Base-by-base conservation (phyloP, 805 yeast genomes). In the Kockiozyma suomiensis region DNA sequence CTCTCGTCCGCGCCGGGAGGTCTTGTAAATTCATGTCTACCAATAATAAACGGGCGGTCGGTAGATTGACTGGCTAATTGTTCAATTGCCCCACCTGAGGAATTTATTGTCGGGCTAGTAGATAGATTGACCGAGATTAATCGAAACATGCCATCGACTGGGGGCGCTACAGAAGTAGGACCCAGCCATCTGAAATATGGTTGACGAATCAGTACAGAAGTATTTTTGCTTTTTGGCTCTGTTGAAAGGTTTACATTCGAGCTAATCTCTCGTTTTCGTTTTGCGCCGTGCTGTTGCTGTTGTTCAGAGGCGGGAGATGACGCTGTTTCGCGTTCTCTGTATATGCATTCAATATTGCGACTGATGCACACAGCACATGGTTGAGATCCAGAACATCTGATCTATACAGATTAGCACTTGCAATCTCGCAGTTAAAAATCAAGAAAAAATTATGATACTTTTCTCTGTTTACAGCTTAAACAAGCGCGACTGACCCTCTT, bases 111-210 rank as follows among this genome's bases (percentile, higher is more conserved):
- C 4, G 68, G 49, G n/a, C 63, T 47, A 26, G 46, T 21, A 7
- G 54, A n/a, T 21, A 69, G 47, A 50, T 68, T 69, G 15, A 69
- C 70, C 8, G 70, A 66, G n/a, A 69, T 54, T n/a, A 69, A 66
- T 15, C 72, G 33, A 53, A 67, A 69, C 15, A 63, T 59, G 25
- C 72, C 72, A 43, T 57, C 50, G 17, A 56, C 56, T 1, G 72
- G 72, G 3, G 72, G 72, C 4, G 71, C 71, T 23, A 69, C 69
- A 6, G 72, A 69, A 0, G 72, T 69, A 0, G 72, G 70, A 4
- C 72, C 72, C 3, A 69, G 69, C 72, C 70, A 69, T 23, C 72
- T 49, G 47, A 69, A 69, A 50, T 68, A 69, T 10, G 72, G 72
- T 54, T 69, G 72, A 3, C 69, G 51, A 4, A 68, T 64, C 6